These are phyloP conservation scores for Allium cepa DNA, from an alignment of 106 monocot species.

Conservation along the genomic window DNA sequence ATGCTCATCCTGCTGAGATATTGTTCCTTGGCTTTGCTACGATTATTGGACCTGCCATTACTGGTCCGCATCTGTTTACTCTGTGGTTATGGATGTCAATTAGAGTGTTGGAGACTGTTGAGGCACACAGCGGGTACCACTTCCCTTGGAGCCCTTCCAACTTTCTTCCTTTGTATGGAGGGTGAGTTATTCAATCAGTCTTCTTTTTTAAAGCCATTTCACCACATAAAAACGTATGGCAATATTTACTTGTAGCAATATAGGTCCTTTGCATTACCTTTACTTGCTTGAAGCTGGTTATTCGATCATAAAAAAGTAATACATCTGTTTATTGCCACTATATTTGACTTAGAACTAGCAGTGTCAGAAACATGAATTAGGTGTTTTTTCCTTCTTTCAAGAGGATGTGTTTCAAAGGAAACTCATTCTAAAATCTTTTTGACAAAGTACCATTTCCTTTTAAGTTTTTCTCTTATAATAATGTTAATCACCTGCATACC, in stretches of 20 bases:
- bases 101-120: slow-evolving; percentile 90
- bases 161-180: slow-evolving; percentile 87
- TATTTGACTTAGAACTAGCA: too few relatives aligned
- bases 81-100: slow-evolving; percentile 93
- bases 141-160: slow-evolving; percentile 97
- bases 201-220: too few relatives aligned
- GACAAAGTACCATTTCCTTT: not conserved
- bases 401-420: too few relatives aligned
- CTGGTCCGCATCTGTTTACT: slow-evolving; percentile 81
- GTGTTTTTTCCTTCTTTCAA: too few relatives aligned
- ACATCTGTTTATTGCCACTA: too few relatives aligned
- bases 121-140: slow-evolving; percentile 88
- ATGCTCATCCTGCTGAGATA: slow-evolving; percentile 94
- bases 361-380: too few relatives aligned
- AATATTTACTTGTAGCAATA: too few relatives aligned
- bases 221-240: too few relatives aligned
- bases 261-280: too few relatives aligned
- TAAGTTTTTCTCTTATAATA: not conserved
- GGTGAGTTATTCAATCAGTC: slow-evolving; percentile 31
- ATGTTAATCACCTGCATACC: not conserved
- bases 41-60: slow-evolving; percentile 78
- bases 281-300: too few relatives aligned
- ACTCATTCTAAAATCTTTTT: too few relatives aligned
- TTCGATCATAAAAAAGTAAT: too few relatives aligned
- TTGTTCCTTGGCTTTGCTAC: slow-evolving; percentile 90